Evolutionary conservation across 108 stramenopile genomes (phyloP), one percentile per base, ranked within the genome.

Genomic region (Chaetoceros tenuissimus): DNA sequence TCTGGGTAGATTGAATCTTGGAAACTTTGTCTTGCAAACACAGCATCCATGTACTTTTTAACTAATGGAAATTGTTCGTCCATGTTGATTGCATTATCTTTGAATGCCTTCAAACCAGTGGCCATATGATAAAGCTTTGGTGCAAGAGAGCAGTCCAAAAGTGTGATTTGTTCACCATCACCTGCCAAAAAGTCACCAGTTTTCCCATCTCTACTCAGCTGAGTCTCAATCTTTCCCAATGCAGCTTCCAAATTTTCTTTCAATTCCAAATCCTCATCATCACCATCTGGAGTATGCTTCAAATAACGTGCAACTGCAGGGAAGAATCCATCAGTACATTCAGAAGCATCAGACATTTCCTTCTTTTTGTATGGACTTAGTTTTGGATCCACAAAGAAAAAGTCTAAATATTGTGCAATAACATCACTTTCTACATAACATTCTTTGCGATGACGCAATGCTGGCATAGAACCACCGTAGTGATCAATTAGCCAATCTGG

Each of bases 371-470:
- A 55, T 26, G 30, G 51, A 52, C 43, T 51, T 53, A 88, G 52
- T 18, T 60, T 20, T 23, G 82, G 81, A 8, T 84, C 73, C 24
- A 66, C 56, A 66, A 92, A 92, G 63, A 87, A 92, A 59, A 82
- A 92, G 51, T 87, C 86, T 28, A 92, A 64, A 64, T 92, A 92
- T 31, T 87, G 80, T 2, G 58, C 78, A 75, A 87, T 85, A 22
- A 87, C 80, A 3, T 76, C 78, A 22, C 78, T 80, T 68, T 92
- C 90, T 1, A 78, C 77, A 59, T 92, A 92, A 44, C 81, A 82
- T 68, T 92, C 90, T 48, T 72, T 74, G 0, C 80, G 68, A 78
- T 92, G 90, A n/a, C 83, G 70, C 48, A 92, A 59, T 2, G 85
- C 85, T 5, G 90, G 90, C 77, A 92, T 71, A 30, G 83, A 83